Evolutionary conservation across 2,329 filamentous ascomycete species (phyloP), one percentile per base, ranked within the genome.

Genomic region (Pseudogymnoascus sp.): DNA sequence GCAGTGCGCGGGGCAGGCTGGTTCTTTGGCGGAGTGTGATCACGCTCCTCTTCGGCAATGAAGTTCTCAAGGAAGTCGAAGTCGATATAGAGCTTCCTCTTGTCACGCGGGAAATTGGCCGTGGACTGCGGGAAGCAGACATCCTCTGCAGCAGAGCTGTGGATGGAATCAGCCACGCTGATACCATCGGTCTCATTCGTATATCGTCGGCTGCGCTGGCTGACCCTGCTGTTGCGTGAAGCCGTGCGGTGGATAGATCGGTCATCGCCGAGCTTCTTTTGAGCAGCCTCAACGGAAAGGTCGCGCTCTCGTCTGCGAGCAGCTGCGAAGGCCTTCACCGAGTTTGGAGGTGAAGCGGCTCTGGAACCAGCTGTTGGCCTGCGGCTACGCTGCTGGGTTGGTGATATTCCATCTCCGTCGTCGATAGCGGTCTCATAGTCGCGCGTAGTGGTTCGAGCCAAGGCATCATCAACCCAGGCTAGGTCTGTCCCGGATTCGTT

Each of bases 1-100:
- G 35, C 35, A 3, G 72, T 62, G 19, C 68, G 69, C 28, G 69
- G 65, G 39, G 69, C 69, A 60, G 70, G 67, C 41, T 71, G 69
- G 60, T 69, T 66, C 35, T 67, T 66, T n/a, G 70, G 69, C 25
- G 71, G 67, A 14, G 70, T 70, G 45, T 62, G 77, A 5, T 78
- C 77, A 11, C 78, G 79, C 70, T 79, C 75, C 33, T 79, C 81
- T 52, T 89, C 81, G 60, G 84, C 85, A 33, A 97, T 89, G 69
- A 97, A 97, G 68, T 91, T 91, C 73, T 99, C 93, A 33, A 99
- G 81, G 67, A 92, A 92, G 71, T 97, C 92, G 69, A 93, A 97
- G 74, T 97, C 92, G 68, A 92, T 91, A 64, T 90, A 87, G 2
- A 93, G 86, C 70, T 91, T 88, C 63, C 89, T 86, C 71, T 92